Percentiles rank a stretch among this genome's conserved stretches.
phyloP scores from a whole-genome alignment of 2,329 filamentous ascomycete species.

The Ceratocystis lukuohia region DNA sequence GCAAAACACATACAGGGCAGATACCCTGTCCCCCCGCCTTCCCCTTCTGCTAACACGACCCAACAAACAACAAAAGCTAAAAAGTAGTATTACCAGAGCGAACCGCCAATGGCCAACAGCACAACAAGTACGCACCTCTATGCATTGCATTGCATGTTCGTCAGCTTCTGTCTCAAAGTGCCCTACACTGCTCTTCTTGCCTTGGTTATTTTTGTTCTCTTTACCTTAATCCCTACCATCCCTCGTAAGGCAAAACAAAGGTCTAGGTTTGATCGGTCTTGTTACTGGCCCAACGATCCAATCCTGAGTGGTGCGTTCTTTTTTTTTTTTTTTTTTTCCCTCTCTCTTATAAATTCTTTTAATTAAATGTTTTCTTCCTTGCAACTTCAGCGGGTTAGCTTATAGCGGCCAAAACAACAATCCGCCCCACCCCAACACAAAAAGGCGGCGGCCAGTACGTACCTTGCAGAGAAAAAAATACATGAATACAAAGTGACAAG shows the following conservation, averaged over 20 bases:
- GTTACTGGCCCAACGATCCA: no score
- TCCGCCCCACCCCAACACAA: constrained; percentile 10
- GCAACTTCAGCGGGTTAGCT: not conserved
- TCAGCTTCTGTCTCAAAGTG: not conserved
- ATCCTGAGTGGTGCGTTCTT: no score
- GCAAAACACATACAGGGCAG: not conserved
- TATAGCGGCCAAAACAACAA: constrained; percentile 7
- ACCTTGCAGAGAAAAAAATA: not conserved
- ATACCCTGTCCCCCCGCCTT: not conserved
- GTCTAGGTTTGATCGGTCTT: no score
- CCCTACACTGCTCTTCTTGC: not conserved
- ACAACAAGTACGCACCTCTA: not conserved
- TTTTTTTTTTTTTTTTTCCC: no score
- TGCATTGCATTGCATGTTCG: not conserved
- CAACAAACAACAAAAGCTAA: not conserved
- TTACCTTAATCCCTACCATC: not conserved
- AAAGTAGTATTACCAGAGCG: not conserved
- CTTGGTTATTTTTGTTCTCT: not conserved
- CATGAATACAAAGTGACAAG: not conserved
- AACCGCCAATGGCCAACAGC: no score
- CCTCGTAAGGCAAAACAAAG: no score
- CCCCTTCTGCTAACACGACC: not conserved
- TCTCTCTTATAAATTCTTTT: not conserved
- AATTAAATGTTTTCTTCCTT: no score
- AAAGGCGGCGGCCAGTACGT: not conserved